Percentiles rank a stretch among this genome's conserved stretches.
Conservation (phyloP, 225 moss, liverwort and hornwort species). For the Takakia lepidozioides region DNA sequence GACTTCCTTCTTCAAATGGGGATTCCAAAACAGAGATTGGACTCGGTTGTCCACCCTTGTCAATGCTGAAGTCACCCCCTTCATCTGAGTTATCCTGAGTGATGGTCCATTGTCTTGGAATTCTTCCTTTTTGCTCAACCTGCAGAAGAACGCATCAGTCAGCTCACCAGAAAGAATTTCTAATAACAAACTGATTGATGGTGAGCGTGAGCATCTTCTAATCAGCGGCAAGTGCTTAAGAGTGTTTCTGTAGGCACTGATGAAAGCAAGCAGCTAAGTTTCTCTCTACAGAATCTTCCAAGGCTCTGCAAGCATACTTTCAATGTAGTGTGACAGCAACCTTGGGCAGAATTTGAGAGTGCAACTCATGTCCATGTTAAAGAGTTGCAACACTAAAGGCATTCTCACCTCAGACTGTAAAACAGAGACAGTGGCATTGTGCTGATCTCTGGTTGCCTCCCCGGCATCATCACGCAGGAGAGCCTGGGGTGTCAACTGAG, state of each 20-base stretch:
- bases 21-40: constrained; percentile 50
- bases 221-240: too few species aligned
- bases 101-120: constrained; percentile 30
- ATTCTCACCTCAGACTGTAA: not conserved
- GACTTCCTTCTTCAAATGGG: constrained; percentile 44
- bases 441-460: constrained; percentile 6
- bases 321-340: too few species aligned
- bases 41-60: constrained; percentile 50
- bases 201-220: too few species aligned
- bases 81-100: constrained; percentile 35
- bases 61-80: constrained; percentile 47
- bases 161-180: too few species aligned
- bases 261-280: too few species aligned
- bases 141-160: too few species aligned
- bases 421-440: not conserved
- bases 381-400: constrained; percentile 18
- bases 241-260: too few species aligned
- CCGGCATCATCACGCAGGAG: constrained; percentile 6
- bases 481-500: constrained; percentile 23
- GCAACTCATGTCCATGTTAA: too few species aligned
- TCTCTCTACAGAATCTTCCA: too few species aligned
- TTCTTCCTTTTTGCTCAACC: constrained; percentile 17
- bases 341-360: too few species aligned
- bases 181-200: too few species aligned
- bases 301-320: too few species aligned